Percentiles rank a stretch among this genome's conserved stretches.
phyloP scores from a whole-genome alignment of 108 stramenopile species.

The Cylindrotheca fusiformis region DNA sequence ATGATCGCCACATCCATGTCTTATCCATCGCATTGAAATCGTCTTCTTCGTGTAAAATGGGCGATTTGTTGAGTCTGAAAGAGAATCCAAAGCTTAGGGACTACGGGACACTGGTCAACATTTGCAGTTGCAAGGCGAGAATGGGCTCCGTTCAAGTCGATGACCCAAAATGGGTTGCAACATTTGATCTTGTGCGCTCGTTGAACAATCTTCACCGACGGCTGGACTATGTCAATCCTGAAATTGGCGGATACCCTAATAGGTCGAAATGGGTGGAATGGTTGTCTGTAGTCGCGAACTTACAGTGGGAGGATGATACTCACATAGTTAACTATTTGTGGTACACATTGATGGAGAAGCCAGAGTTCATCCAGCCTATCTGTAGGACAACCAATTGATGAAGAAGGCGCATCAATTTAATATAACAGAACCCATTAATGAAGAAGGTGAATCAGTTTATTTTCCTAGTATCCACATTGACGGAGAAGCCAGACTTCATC shows the following conservation, averaged over 20 bases:
- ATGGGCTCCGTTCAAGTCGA: conserved; percentile 21
- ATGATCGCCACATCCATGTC: conserved; percentile 10
- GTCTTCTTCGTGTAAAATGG: conserved; percentile 8
- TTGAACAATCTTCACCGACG: conserved; percentile 23
- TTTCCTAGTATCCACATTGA: too few relatives aligned
- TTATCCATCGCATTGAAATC: conserved; percentile 3
- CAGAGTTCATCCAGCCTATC: conserved; percentile 8
- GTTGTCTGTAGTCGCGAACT: conserved; percentile 1
- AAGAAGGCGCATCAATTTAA: background rate
- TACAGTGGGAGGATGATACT: conserved; percentile 11
- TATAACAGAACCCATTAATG: background rate
- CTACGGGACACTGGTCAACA: conserved; percentile 1
- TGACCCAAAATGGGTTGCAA: conserved; percentile 19
- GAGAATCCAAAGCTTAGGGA: conserved; percentile 7
- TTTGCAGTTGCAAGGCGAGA: conserved; percentile 3
- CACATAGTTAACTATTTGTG: conserved; percentile 21
- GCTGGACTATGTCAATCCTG: conserved; percentile 2
- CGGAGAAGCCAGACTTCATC: too few relatives aligned
- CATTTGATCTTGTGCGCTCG: conserved; percentile 17
- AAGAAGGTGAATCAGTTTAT: too few relatives aligned
- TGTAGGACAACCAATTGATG: background rate
- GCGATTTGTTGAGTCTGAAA: conserved; percentile 9
- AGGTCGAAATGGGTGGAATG: conserved; percentile 15
- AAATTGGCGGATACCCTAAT: background rate
- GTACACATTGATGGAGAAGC: conserved; percentile 16